phyloP scores from a whole-genome alignment of 768 basidiomycete species.

The Galerina sulciceps region DNA sequence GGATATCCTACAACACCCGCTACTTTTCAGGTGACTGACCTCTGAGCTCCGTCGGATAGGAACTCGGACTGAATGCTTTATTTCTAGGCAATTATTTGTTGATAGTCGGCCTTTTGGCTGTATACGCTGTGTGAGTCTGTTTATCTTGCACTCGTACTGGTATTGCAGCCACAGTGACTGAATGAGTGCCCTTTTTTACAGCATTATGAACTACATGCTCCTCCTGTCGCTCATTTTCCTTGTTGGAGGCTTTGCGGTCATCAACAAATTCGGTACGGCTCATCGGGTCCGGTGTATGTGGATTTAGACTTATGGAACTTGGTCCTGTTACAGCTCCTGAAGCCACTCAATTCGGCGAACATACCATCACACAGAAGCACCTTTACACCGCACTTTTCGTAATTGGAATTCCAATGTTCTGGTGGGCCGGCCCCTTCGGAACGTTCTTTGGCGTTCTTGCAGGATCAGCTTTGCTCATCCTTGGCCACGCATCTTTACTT shows the following conservation, averaged over 20 bases:
- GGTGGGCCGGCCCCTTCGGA: conserved; percentile 72
- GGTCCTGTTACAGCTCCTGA: conserved; percentile 65
- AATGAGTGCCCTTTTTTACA: conserved; percentile 28
- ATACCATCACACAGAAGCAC: conserved; percentile 85
- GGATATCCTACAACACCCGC: conserved; percentile 93
- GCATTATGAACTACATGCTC: conserved; percentile 82
- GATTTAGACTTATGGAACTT: background rate
- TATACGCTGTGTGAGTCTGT: conserved; percentile 76
- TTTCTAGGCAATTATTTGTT: conserved; percentile 82
- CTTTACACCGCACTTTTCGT: conserved; percentile 90
- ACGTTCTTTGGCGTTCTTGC: conserved; percentile 97
- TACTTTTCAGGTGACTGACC: conserved; percentile 73
- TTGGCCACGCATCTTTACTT: conserved; percentile 85
- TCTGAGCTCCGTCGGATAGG: background rate
- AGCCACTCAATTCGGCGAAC: conserved; percentile 80
- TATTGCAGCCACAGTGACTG: background rate
- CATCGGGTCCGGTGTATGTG: background rate
- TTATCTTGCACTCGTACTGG: background rate
- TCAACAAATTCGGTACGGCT: conserved; percentile 81
- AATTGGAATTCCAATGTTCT: conserved; percentile 89
- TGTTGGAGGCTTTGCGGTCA: conserved; percentile 86
- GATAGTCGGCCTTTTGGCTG: conserved; percentile 75
- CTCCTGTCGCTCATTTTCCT: conserved; percentile 87
- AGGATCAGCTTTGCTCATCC: conserved; percentile 80
- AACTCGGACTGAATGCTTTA: conserved; percentile 1